These are phyloP conservation scores for Scedosporium minutisporum DNA, from an alignment of 2,329 filamentous ascomycete genomes.

Conservation along the genomic window DNA sequence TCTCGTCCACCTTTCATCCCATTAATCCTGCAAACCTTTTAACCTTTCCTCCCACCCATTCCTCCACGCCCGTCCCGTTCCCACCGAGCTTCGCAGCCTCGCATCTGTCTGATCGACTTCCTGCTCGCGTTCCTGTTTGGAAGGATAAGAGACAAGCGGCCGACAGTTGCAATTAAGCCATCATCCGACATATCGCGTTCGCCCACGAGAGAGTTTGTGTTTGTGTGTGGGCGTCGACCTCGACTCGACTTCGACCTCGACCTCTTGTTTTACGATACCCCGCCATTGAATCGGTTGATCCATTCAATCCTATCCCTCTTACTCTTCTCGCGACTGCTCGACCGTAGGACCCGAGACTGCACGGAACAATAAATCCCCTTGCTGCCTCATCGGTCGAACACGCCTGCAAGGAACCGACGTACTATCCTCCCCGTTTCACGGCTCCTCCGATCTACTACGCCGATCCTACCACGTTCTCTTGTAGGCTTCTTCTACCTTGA, in stretches of 20 bases:
- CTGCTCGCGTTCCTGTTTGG: not conserved
- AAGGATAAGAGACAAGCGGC: not conserved
- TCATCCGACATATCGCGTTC: not conserved
- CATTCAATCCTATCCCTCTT: not conserved
- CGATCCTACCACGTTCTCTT: not conserved
- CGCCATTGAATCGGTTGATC: constrained; percentile 1
- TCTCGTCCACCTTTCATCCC: not conserved
- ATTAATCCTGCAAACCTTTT: not conserved
- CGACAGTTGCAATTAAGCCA: not conserved
- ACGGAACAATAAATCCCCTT: not conserved
- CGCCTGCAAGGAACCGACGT: not conserved
- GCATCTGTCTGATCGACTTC: constrained; percentile 4
- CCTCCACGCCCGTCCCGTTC: not conserved
- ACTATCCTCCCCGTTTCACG: not conserved
- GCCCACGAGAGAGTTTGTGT: too few species aligned
- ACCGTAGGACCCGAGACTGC: not conserved
- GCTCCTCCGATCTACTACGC: not conserved
- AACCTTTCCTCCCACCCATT: not conserved
- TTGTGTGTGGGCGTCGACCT: too few species aligned
- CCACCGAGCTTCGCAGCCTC: not conserved
- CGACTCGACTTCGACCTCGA: too few species aligned
- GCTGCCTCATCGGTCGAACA: not conserved
- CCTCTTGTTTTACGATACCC: not conserved
- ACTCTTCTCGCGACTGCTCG: not conserved
- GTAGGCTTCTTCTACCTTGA: not conserved